Percentiles rank a stretch among this genome's conserved stretches.
Evolutionary conservation across 352 stramenopile species (phyloP).

Genomic region (Pythium dissotocum): DNA sequence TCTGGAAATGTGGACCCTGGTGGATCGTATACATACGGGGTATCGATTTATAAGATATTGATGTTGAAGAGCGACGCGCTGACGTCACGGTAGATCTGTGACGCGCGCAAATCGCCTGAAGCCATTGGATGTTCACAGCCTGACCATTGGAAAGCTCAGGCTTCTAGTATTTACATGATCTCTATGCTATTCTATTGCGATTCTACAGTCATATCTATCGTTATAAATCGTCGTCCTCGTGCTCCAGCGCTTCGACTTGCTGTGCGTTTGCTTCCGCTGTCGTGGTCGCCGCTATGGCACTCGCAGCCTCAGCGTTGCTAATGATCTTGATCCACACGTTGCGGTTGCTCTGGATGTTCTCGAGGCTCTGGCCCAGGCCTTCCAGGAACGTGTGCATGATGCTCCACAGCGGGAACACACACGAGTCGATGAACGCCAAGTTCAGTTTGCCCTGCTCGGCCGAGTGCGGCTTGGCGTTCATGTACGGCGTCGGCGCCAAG

Average conservation of each 20-base stretch:
- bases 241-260: conserved; percentile 14
- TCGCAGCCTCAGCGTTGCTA: conserved; percentile 24
- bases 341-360: conserved; percentile 70
- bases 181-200: neutral
- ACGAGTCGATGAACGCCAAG: conserved; percentile 81
- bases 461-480: conserved; percentile 63
- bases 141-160: too few relatives aligned
- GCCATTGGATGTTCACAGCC: neutral
- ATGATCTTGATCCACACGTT: conserved; percentile 55
- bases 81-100: conserved; percentile 4
- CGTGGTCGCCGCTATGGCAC: neutral
- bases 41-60: neutral
- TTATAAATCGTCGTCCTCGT: conserved; percentile 12
- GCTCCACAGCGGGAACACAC: conserved; percentile 82
- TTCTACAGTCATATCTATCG: neutral
- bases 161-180: neutral
- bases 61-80: conserved; percentile 17
- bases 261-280: neutral
- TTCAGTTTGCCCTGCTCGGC: conserved; percentile 75
- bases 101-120: neutral
- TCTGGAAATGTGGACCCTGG: neutral
- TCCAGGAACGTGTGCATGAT: conserved; percentile 65
- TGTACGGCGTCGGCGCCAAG: conserved; percentile 72
- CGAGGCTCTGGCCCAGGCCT: conserved; percentile 54
- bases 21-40: neutral